A percentile compares a stretch with the other conserved stretches of the same genome.
phyloP scores from a whole-genome alignment of 179 eudicot genomes.

The Spergularia azorica region DNA sequence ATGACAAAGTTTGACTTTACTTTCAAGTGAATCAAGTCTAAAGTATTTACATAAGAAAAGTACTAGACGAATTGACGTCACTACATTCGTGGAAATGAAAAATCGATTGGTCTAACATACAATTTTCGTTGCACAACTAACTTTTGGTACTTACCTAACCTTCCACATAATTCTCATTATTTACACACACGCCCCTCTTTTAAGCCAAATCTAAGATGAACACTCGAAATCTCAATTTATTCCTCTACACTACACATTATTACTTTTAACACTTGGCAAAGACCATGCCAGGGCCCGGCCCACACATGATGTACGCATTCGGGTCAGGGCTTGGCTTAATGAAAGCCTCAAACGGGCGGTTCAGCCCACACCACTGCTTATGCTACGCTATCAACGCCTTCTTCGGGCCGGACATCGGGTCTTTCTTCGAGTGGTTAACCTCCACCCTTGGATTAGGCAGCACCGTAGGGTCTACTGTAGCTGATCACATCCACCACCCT shows the following conservation, averaged over 20 bases:
- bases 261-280: too few species aligned
- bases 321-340: constrained; percentile 63
- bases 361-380: constrained; percentile 83
- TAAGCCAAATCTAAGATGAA: not conserved
- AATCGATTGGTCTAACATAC: too few species aligned
- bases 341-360: constrained; percentile 61
- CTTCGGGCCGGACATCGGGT: constrained; percentile 94
- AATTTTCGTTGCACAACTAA: not conserved
- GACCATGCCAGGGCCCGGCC: constrained; percentile 89
- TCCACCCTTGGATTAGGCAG: constrained; percentile 47
- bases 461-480: constrained; percentile 44
- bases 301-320: constrained; percentile 84
- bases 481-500: constrained; percentile 64
- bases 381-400: constrained; percentile 84
- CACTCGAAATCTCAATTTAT: not conserved
- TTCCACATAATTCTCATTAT: not conserved
- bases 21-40: too few species aligned
- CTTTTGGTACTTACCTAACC: not conserved
- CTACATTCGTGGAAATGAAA: too few species aligned
- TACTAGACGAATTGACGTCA: too few species aligned
- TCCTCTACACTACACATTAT: too few species aligned
- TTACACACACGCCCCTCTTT: not conserved
- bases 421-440: constrained; percentile 78
- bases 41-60: too few species aligned
- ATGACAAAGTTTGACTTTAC: too few species aligned